Conservation (phyloP, 1,284 basidiomycete genomes). For the Puccinia polysora region DNA sequence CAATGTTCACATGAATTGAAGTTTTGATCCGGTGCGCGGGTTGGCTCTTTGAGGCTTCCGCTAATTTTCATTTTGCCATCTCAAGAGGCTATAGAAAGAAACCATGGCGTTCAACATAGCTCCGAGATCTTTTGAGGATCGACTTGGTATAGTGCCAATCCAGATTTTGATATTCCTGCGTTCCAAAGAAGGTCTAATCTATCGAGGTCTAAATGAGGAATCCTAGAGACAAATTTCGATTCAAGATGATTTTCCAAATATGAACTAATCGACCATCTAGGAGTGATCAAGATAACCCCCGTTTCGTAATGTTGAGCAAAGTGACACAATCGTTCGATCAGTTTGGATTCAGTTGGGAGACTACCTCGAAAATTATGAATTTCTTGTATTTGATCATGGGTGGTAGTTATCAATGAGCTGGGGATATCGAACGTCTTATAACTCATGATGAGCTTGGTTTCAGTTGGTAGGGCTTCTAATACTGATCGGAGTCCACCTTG, state of each 20-base stretch:
- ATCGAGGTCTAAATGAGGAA: constrained; percentile 28
- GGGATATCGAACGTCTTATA: constrained; percentile 36
- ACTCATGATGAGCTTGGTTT: background rate
- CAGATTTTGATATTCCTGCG: background rate
- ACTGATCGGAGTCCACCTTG: constrained; percentile 26
- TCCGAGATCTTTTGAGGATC: background rate
- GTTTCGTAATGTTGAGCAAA: background rate
- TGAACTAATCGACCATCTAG: constrained; percentile 1
- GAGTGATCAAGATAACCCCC: background rate
- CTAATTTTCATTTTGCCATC: too few species aligned
- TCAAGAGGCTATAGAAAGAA: too few species aligned
- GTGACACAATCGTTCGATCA: background rate
- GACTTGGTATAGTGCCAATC: background rate
- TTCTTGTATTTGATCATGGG: background rate
- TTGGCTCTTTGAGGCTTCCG: too few species aligned
- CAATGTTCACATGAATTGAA: too few species aligned
- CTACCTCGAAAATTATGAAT: constrained; percentile 1
- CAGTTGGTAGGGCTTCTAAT: background rate
- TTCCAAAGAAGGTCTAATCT: constrained; percentile 16
- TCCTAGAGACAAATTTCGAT: background rate
- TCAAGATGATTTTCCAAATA: background rate
- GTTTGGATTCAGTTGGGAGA: background rate
- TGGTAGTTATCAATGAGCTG: background rate
- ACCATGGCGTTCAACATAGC: background rate
- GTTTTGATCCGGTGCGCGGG: too few species aligned